Conservation (phyloP, 1,284 basidiomycete species). For the Irpex sp. region DNA sequence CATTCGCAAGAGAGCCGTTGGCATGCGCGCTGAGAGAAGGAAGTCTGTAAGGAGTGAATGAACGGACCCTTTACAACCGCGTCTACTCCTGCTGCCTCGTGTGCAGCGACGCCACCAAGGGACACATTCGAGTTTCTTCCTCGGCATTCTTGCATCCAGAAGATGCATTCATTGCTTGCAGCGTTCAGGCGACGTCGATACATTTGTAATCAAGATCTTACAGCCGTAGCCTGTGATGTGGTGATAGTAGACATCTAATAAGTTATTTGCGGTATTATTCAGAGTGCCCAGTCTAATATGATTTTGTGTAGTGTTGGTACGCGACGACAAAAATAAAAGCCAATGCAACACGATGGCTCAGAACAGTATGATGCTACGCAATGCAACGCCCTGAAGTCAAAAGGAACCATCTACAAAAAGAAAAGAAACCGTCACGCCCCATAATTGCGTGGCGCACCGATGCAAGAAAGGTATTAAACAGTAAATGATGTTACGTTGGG, state of each 20-base stretch:
- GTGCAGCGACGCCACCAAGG: background rate
- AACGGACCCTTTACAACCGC: background rate
- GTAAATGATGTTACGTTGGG: conserved; percentile 7
- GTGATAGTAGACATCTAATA: too few species aligned
- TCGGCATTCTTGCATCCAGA: background rate
- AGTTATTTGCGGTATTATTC: background rate
- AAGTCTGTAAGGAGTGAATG: background rate
- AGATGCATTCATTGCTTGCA: background rate
- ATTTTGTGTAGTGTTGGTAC: background rate
- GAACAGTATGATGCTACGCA: background rate
- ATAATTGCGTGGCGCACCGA: background rate
- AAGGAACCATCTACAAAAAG: conserved; percentile 1
- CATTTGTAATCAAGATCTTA: too few species aligned
- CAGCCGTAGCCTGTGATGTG: too few species aligned
- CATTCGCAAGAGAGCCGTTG: background rate
- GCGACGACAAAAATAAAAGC: background rate
- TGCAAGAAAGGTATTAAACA: conserved; percentile 10
- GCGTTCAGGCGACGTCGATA: background rate
- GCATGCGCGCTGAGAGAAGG: background rate
- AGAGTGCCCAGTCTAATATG: background rate
- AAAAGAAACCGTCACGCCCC: background rate
- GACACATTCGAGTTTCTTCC: background rate
- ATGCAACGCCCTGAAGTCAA: background rate
- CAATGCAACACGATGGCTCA: background rate
- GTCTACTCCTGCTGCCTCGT: background rate